Percentiles rank a stretch among this genome's conserved stretches.
Conservation (phyloP, 768 basidiomycete genomes). For the Suillus discolor region DNA sequence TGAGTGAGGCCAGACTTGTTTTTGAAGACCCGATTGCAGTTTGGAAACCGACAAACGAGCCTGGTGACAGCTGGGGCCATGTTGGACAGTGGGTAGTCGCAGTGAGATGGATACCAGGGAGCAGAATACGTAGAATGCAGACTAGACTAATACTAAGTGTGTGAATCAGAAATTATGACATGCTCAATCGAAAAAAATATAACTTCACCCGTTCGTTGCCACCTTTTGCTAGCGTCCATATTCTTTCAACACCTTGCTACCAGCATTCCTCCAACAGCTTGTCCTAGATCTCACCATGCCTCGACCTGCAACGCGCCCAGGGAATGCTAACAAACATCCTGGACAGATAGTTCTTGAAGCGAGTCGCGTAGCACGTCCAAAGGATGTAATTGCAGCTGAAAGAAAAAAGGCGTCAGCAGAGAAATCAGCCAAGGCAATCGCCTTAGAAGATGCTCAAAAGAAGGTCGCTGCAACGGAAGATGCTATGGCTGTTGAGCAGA, state of each 20-base stretch:
- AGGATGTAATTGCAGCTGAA: background rate
- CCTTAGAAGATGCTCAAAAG: background rate
- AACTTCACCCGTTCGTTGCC: background rate
- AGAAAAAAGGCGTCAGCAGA: background rate
- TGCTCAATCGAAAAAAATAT: background rate
- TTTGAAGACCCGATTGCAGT: conserved; percentile 1
- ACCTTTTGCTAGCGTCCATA: background rate
- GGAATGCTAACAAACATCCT: background rate
- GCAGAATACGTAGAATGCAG: background rate
- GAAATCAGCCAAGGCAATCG: background rate
- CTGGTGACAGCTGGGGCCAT: background rate
- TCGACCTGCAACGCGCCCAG: background rate
- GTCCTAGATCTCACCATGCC: background rate
- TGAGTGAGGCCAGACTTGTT: conserved; percentile 4
- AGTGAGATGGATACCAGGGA: background rate
- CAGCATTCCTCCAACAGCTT: background rate
- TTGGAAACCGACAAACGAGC: background rate
- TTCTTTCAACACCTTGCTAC: background rate
- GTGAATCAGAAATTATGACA: background rate
- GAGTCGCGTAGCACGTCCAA: background rate
- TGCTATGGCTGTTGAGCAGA: conserved; percentile 1
- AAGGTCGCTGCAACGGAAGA: background rate
- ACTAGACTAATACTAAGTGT: background rate
- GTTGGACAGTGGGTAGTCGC: background rate
- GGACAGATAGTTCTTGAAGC: background rate